Conservation (phyloP, 495 filamentous ascomycete species). For the Wilcoxina mikolae region DNA sequence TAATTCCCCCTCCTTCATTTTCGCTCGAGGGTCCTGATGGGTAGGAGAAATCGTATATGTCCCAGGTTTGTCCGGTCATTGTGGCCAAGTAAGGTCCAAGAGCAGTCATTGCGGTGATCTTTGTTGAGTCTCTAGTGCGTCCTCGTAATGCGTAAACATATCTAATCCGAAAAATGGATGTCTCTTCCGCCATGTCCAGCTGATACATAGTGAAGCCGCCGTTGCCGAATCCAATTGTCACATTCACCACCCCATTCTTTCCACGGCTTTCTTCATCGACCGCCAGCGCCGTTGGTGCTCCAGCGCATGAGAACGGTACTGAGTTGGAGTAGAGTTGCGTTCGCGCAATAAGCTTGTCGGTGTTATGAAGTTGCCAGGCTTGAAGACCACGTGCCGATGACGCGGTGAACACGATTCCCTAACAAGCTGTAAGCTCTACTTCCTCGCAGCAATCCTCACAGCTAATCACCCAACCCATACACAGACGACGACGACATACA, state of each 20-base stretch:
- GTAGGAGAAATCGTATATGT: slow-evolving; percentile 1
- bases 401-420: slow-evolving; percentile 53
- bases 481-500: slow-evolving; percentile 14
- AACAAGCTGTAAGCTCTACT: background rate
- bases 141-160: slow-evolving; percentile 10
- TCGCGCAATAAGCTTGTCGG: slow-evolving; percentile 31
- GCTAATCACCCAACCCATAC: background rate
- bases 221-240: slow-evolving; percentile 62
- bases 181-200: slow-evolving; percentile 38
- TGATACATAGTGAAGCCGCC: slow-evolving; percentile 59
- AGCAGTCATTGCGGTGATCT: slow-evolving; percentile 61
- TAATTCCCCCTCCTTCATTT: slow-evolving; percentile 2
- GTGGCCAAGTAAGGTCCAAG: slow-evolving; percentile 64
- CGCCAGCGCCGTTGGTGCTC: slow-evolving; percentile 53
- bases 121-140: background rate
- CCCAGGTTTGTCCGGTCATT: slow-evolving; percentile 31
- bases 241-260: slow-evolving; percentile 30
- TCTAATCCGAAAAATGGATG: slow-evolving; percentile 28
- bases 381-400: slow-evolving; percentile 54
- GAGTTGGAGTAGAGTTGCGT: background rate
- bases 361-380: slow-evolving; percentile 56
- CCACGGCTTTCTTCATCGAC: slow-evolving; percentile 38
- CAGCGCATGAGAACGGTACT: slow-evolving; percentile 1
- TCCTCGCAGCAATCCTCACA: background rate
- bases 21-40: background rate